Evolutionary conservation across 2,329 filamentous ascomycete genomes (phyloP).

Genomic region (Pestalotiopsis sp.): DNA sequence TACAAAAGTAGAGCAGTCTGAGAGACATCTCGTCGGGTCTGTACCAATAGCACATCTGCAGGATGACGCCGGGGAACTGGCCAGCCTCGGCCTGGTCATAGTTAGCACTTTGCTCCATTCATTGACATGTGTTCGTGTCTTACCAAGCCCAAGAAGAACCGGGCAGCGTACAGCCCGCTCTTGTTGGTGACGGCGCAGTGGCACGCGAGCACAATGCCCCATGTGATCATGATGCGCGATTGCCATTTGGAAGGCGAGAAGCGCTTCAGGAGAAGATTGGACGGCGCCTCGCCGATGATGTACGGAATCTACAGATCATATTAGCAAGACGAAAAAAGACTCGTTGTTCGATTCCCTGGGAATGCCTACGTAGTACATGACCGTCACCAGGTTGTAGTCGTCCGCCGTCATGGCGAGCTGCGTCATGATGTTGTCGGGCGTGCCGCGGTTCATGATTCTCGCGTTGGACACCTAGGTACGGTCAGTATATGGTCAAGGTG

Average conservation of each 20-base stretch:
- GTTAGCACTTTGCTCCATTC: constrained; percentile 27
- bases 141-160: constrained; percentile 41
- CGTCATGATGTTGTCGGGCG: constrained; percentile 42
- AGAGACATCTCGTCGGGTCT: constrained; percentile 49
- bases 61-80: constrained; percentile 44
- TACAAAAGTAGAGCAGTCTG: constrained; percentile 48
- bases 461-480: constrained; percentile 39
- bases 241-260: constrained; percentile 43
- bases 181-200: constrained; percentile 40
- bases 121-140: constrained; percentile 14
- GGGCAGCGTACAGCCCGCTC: constrained; percentile 37
- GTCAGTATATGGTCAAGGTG: too few relatives aligned
- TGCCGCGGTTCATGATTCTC: constrained; percentile 46
- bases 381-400: constrained; percentile 42
- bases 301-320: constrained; percentile 36
- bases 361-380: constrained; percentile 40
- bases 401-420: constrained; percentile 42
- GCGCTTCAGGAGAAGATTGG: constrained; percentile 41
- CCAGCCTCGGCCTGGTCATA: constrained; percentile 37
- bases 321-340: not conserved
- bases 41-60: constrained; percentile 52
- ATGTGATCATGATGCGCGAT: constrained; percentile 43
- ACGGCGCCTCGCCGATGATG: constrained; percentile 42
- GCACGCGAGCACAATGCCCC: constrained; percentile 38
- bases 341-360: too few relatives aligned